Evolutionary conservation across 2,329 filamentous ascomycete species (phyloP), one percentile per base, ranked within the genome.

Genomic region (Fusarium chuoi): DNA sequence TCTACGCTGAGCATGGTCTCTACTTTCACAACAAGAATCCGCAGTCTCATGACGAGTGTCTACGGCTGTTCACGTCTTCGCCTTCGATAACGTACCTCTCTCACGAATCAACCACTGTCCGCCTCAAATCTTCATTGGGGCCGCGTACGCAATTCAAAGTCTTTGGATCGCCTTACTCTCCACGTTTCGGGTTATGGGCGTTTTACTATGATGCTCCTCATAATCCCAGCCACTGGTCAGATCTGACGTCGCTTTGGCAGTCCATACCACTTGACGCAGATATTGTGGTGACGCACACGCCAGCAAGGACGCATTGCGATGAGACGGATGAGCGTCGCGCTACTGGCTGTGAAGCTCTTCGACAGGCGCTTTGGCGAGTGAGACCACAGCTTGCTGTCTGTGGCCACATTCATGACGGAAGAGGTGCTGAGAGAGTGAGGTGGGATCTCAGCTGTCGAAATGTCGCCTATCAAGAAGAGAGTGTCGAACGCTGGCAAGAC

Each of bases 91-190:
- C 87, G 3, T 94, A 94, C 80, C 86, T 95, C 14, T 82, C 87
- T 62, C 91, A 95, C 76, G 82, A 86, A 68, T 83, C 87, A 44
- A 81, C 85, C 14, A 85, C 82, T 1, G 82, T 94, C 66, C 84
- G 83, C 12, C 84, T 95, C n/a, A 83, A 78, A 2, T 86, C 86
- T 2, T 82, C 86, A 1, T 79, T 80, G 1, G 91, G 90, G 0
- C 89, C 90, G 13, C 85, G 81, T 6, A 92, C 91, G 6, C 70
- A 78, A 13, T 91, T 95, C 80, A 90, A 83, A 17, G 85, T 94
- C 46, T 95, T 94, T 78, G 93, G 91, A 3, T 94, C 92, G 7
- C 93, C 93, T 0, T 91, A 87, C 77, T 90, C 90, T 38, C 92
- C 89, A 0, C 79, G 83, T 5, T 81, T 83, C 51, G 85, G 87